Percentiles rank a stretch among this genome's conserved stretches.
Conservation (phyloP, 2,329 filamentous ascomycete genomes). For the Sporothrix brunneoviolacea region DNA sequence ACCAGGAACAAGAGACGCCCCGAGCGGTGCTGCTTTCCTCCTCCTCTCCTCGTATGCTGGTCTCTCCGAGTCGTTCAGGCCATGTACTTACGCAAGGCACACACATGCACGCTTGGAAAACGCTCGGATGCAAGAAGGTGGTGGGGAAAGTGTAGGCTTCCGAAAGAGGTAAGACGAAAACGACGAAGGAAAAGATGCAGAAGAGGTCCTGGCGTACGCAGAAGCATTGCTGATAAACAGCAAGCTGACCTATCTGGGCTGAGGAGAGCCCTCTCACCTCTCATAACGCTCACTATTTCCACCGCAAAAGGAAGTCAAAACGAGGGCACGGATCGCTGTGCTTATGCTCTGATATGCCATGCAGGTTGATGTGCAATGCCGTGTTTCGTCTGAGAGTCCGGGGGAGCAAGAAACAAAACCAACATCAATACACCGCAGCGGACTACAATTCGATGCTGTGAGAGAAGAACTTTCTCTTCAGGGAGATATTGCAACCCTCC, state of each 20-base stretch:
- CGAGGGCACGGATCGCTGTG: background rate
- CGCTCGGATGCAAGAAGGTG: background rate
- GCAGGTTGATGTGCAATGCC: constrained; percentile 3
- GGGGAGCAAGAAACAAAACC: background rate
- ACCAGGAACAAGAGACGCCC: background rate
- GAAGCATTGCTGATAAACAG: too few species aligned
- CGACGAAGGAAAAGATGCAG: too few species aligned
- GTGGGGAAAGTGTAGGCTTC: background rate
- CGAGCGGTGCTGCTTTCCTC: too few species aligned
- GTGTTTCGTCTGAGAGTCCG: constrained; percentile 3
- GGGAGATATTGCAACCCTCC: too few species aligned
- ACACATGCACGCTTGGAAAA: background rate
- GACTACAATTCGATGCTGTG: too few species aligned
- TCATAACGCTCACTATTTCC: too few species aligned
- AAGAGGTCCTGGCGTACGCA: too few species aligned
- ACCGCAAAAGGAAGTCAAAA: background rate
- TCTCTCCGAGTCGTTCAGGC: too few species aligned
- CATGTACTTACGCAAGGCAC: constrained; percentile 5
- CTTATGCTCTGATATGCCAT: background rate
- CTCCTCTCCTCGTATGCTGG: too few species aligned
- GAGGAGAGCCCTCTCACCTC: too few species aligned
- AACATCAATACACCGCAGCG: background rate
- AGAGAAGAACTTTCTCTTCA: too few species aligned
- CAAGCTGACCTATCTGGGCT: too few species aligned
- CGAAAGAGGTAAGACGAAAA: background rate